Conservation (phyloP, 1,284 basidiomycete species). For the Pyrrhoderma lamaoense region DNA sequence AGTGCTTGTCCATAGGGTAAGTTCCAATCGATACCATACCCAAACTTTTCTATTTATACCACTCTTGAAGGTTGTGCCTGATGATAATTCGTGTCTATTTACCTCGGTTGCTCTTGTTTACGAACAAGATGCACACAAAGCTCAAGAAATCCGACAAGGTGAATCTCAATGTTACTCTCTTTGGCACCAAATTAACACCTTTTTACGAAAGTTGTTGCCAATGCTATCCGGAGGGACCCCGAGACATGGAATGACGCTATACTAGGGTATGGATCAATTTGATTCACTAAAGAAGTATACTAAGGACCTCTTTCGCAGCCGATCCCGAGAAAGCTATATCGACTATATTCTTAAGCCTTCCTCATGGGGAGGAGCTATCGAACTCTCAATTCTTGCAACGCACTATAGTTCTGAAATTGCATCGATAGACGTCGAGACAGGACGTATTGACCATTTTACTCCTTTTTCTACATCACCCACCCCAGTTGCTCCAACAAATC, state of each 20-base stretch:
- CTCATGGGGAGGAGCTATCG: constrained; percentile 93
- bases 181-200: not conserved
- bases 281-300: not conserved
- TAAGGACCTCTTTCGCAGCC: constrained; percentile 34
- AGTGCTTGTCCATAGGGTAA: constrained; percentile 63
- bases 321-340: constrained; percentile 71
- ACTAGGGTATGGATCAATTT: constrained; percentile 50
- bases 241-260: constrained; percentile 77
- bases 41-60: not conserved
- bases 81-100: constrained; percentile 92
- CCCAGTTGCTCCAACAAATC: constrained; percentile 26
- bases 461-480: constrained; percentile 31
- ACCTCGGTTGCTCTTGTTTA: constrained; percentile 80
- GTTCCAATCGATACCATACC: constrained; percentile 19
- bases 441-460: constrained; percentile 79
- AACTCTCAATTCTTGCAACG: constrained; percentile 73
- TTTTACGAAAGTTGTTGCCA: constrained; percentile 61
- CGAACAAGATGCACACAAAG: constrained; percentile 68
- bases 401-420: constrained; percentile 82
- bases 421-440: constrained; percentile 87
- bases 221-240: constrained; percentile 66
- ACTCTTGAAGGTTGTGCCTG: constrained; percentile 67
- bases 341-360: constrained; percentile 68
- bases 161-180: constrained; percentile 22
- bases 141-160: constrained; percentile 61